Conservation (phyloP, 352 stramenopile species). For the Nothophytophthora sp. region DNA sequence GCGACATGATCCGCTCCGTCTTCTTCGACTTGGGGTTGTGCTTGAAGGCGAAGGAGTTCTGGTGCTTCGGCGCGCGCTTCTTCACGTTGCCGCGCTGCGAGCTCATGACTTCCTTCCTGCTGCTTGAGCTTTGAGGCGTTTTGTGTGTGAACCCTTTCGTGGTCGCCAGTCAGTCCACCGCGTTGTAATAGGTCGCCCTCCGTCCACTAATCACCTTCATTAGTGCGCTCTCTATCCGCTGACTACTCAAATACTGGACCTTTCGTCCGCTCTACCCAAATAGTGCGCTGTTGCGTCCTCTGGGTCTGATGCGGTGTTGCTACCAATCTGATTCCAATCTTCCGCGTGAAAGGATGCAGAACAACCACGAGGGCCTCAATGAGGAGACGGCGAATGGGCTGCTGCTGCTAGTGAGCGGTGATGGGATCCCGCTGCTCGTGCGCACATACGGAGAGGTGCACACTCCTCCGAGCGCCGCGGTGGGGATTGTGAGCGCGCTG, state of each 20-base stretch:
- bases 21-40: constrained; percentile 99
- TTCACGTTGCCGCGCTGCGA: constrained; percentile 84
- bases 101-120: constrained; percentile 56
- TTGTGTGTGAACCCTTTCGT: too few relatives aligned
- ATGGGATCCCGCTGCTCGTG: constrained; percentile 54
- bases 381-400: constrained; percentile 29
- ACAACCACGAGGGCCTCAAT: not conserved
- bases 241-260: too few relatives aligned
- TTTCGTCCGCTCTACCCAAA: constrained; percentile 10
- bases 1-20: constrained; percentile 92
- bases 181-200: too few relatives aligned
- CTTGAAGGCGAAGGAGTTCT: constrained; percentile 98
- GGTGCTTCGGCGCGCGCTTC: constrained; percentile 92
- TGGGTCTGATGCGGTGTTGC: constrained; percentile 6
- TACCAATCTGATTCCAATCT: constrained; percentile 10
- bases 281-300: constrained; percentile 6
- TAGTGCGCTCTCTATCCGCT: too few relatives aligned
- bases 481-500: constrained; percentile 51
- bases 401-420: constrained; percentile 45
- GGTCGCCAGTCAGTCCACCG: too few relatives aligned
- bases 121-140: too few relatives aligned
- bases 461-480: constrained; percentile 39
- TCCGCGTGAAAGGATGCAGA: constrained; percentile 26
- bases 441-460: constrained; percentile 44
- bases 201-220: too few relatives aligned